Percentiles rank a stretch among this genome's conserved stretches.
phyloP scores from a whole-genome alignment of 352 stramenopile genomes.

The Peronospora belbahrii region DNA sequence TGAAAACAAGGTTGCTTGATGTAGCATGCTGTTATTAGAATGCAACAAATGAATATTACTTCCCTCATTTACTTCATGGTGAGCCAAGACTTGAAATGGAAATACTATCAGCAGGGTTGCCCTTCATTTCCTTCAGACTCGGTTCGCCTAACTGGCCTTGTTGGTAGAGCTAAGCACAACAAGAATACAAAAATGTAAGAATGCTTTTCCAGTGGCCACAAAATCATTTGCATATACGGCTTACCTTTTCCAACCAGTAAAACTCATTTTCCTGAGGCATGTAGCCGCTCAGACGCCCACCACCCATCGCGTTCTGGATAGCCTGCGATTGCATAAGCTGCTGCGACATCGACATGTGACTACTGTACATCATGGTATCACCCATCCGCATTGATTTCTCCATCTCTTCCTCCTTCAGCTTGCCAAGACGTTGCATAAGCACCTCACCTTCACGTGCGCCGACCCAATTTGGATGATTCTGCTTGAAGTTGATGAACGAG shows the following conservation, averaged over 20 bases:
- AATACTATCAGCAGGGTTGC: conserved; percentile 29
- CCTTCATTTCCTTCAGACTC: conserved; percentile 30
- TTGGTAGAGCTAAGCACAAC: conserved; percentile 47
- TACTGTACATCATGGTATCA: conserved; percentile 76
- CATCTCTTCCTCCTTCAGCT: conserved; percentile 78
- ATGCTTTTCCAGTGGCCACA: neutral
- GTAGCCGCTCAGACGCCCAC: conserved; percentile 34
- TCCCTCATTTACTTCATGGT: conserved; percentile 15
- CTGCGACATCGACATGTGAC: conserved; percentile 73
- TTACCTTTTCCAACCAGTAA: conserved; percentile 85
- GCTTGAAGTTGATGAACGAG: conserved; percentile 95
- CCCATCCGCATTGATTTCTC: conserved; percentile 81
- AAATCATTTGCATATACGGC: neutral
- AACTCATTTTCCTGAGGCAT: conserved; percentile 79
- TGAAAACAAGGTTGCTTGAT: neutral
- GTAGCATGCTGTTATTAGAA: conserved; percentile 8
- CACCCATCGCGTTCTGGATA: conserved; percentile 68
- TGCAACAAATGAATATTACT: conserved; percentile 19
- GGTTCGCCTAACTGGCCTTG: conserved; percentile 42
- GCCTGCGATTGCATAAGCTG: conserved; percentile 84
- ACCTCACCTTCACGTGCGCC: conserved; percentile 64
- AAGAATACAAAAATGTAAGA: conserved; percentile 8
- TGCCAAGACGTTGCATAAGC: conserved; percentile 56
- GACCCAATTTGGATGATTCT: conserved; percentile 84
- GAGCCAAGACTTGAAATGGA: conserved; percentile 47